phyloP scores from a whole-genome alignment of 2,329 filamentous ascomycete genomes.

The Clonostachys rhizophaga region DNA sequence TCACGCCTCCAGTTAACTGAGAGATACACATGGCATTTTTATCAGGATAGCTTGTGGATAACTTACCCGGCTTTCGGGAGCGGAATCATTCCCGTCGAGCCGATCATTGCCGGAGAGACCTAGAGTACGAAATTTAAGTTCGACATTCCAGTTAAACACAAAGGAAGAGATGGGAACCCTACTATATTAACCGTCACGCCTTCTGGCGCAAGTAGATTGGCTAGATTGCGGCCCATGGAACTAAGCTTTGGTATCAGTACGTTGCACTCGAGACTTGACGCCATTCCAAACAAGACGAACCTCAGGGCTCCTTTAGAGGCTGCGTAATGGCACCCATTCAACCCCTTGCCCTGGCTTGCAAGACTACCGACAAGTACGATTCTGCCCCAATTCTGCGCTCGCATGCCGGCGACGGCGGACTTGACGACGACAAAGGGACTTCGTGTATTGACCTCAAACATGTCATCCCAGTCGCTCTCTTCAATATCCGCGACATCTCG shows the following conservation, averaged over 20 bases:
- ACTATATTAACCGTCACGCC: constrained; percentile 63
- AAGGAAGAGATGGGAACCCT: not conserved
- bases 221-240: constrained; percentile 62
- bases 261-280: no score
- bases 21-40: no score
- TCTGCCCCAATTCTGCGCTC: constrained; percentile 53
- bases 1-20: no score
- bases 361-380: constrained; percentile 62
- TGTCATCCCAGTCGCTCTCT: constrained; percentile 27
- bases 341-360: constrained; percentile 56
- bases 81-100: constrained; percentile 58
- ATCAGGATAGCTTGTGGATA: no score
- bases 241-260: constrained; percentile 17
- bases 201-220: constrained; percentile 50
- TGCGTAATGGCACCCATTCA: constrained; percentile 58
- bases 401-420: constrained; percentile 57
- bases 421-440: constrained; percentile 59
- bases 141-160: constrained; percentile 2
- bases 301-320: constrained; percentile 56
- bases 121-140: constrained; percentile 1
- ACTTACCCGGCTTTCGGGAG: constrained; percentile 18
- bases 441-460: constrained; percentile 50
- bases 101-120: constrained; percentile 65
- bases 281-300: constrained; percentile 5
- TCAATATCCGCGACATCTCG: constrained; percentile 21